phyloP scores from a whole-genome alignment of 2,329 filamentous ascomycete species.

The Talaromyces sp. region DNA sequence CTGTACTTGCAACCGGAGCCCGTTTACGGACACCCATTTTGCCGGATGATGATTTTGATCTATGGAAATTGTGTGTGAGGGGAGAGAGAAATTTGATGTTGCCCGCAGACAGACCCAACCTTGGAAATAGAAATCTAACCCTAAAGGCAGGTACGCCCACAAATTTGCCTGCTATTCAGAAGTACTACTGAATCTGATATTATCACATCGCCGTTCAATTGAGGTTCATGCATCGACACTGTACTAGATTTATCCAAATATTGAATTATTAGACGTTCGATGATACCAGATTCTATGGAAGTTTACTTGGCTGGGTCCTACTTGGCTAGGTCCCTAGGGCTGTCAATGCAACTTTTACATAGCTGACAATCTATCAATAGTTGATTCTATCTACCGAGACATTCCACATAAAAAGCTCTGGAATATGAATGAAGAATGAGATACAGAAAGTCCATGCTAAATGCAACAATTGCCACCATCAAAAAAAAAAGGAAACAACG shows the following conservation, averaged over 20 bases:
- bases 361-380: background rate
- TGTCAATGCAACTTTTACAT: background rate
- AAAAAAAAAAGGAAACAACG: background rate
- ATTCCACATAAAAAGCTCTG: background rate
- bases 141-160: background rate
- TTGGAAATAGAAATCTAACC: background rate
- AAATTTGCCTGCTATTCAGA: background rate
- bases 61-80: background rate
- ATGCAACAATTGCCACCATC: background rate
- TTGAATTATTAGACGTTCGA: background rate
- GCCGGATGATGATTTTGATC: background rate
- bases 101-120: background rate
- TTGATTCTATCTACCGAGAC: background rate
- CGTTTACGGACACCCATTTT: conserved; percentile 8
- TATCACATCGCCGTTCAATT: too few species aligned
- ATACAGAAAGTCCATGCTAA: background rate
- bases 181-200: background rate
- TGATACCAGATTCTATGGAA: background rate
- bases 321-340: background rate
- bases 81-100: conserved; percentile 5
- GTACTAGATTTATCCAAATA: background rate
- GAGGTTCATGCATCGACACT: background rate
- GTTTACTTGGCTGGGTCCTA: background rate
- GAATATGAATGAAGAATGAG: background rate
- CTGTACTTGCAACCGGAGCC: conserved; percentile 28